Evolutionary conservation across 2,329 filamentous ascomycete genomes (phyloP).

Genomic region (Microdochium trichocladiopsis): DNA sequence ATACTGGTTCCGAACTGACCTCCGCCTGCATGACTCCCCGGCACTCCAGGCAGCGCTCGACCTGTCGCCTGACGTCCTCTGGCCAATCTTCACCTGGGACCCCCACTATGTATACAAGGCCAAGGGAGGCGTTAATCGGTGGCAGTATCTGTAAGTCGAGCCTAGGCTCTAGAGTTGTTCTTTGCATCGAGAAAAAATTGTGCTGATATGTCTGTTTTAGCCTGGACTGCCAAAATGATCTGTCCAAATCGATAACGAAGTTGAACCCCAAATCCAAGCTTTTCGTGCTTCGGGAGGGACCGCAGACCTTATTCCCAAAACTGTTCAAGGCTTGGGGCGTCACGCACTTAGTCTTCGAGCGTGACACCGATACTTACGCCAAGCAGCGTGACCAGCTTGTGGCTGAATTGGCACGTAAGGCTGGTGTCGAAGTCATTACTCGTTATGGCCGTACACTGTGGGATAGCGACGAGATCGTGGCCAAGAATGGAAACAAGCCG

Average conservation of each 20-base stretch:
- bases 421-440: slow-evolving; percentile 62
- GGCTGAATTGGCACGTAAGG: slow-evolving; percentile 48
- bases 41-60: slow-evolving; percentile 66
- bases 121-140: slow-evolving; percentile 64
- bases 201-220: slow-evolving; percentile 21
- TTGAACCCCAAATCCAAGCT: slow-evolving; percentile 63
- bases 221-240: slow-evolving; percentile 65
- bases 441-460: slow-evolving; percentile 62
- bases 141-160: slow-evolving; percentile 58
- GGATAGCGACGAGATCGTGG: slow-evolving; percentile 64
- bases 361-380: slow-evolving; percentile 69
- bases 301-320: slow-evolving; percentile 64
- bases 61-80: slow-evolving; percentile 60
- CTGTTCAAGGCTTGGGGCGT: slow-evolving; percentile 67
- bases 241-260: slow-evolving; percentile 59
- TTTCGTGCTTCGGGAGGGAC: slow-evolving; percentile 64
- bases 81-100: slow-evolving; percentile 76
- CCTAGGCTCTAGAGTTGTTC: background rate
- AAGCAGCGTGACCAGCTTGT: slow-evolving; percentile 56
- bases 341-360: slow-evolving; percentile 72
- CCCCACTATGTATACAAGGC: slow-evolving; percentile 72
- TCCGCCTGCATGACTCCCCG: slow-evolving; percentile 71
- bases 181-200: background rate
- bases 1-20: slow-evolving; percentile 75
- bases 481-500: slow-evolving; percentile 58